Evolutionary conservation across 306 rosid species (phyloP), one percentile per base, ranked within the genome.

Genomic region (Cicer bijugum): DNA sequence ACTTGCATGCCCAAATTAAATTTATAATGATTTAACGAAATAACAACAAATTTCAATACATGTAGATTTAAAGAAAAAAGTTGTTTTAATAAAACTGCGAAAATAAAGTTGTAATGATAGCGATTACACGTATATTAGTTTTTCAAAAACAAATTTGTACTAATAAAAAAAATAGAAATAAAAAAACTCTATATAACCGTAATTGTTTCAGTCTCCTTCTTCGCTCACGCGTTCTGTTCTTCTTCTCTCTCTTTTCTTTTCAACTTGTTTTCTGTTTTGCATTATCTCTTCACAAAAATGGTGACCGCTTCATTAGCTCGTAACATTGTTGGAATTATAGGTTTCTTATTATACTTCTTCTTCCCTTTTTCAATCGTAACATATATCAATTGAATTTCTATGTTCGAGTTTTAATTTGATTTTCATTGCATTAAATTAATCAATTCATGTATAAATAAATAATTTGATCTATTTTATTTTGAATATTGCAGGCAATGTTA

Each of bases 401-500:
- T 5, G 15, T 38, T 63, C 4, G 14, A 63, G 33, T 16, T 63
- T 39, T 15, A 12, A 43, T 19, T 57, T 12, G 62, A 3, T 19
- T 55, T 55, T 38, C 33, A 50, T 9, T 20, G 60, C 56, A 50
- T 8, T 28, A 28, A 28, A 28, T 28, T 28, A 3, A 44, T 44
- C 12, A 8, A 14, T 33, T 59, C 8, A 38, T 12, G 43, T 44
- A 60, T 60, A 8, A 35, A 12, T 0, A n/a, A n/a, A 4, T 15
- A n/a, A 37, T 35, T 15, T 8, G 66, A 78, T 35, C 2, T 0
- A 7, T 65, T 33, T 11, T 61, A 0, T 53, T 45, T 48, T 6
- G 64, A 50, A n/a, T 57, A 62, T 53, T 57, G 82, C 91, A 92
- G 98, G 98, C 19, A 92, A 90, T 69, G 68, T 88, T 47, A 86